These are phyloP conservation scores for Amanita thiersii DNA, from an alignment of 768 basidiomycete genomes.

Conservation along the genomic window DNA sequence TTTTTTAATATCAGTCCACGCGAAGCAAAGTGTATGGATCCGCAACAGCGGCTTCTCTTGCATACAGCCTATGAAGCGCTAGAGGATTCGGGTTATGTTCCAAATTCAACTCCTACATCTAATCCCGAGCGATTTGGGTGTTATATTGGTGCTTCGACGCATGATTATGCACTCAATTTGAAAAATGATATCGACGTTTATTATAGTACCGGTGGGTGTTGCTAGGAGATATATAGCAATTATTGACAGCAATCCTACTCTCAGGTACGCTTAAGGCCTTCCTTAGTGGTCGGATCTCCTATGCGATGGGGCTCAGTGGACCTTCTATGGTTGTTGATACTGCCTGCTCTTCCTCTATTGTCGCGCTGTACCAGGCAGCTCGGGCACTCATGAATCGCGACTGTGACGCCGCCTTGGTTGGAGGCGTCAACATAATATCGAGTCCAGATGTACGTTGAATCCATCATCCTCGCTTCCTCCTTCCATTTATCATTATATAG, in stretches of 20 bases:
- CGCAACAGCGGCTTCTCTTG: conserved; percentile 63
- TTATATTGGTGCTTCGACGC: conserved; percentile 61
- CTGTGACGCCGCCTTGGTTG: conserved; percentile 62
- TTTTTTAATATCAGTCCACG: conserved; percentile 72
- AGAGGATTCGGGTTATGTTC: conserved; percentile 65
- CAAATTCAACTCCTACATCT: conserved; percentile 43
- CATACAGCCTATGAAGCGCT: conserved; percentile 62
- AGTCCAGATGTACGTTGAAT: conserved; percentile 54
- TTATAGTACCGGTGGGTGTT: conserved; percentile 52
- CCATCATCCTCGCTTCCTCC: conserved; percentile 5
- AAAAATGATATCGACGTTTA: conserved; percentile 57
- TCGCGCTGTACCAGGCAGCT: conserved; percentile 62
- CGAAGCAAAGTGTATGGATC: conserved; percentile 71
- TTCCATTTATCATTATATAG: conserved; percentile 23
- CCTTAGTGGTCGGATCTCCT: conserved; percentile 64
- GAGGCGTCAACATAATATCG: conserved; percentile 65
- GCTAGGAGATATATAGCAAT: background rate
- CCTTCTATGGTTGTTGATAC: conserved; percentile 70
- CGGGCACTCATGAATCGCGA: conserved; percentile 57
- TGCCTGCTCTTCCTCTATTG: conserved; percentile 64
- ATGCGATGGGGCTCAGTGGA: conserved; percentile 59
- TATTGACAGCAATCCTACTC: background rate
- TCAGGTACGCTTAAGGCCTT: conserved; percentile 63
- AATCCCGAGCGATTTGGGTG: conserved; percentile 50
- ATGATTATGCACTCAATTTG: conserved; percentile 64